Evolutionary conservation across 352 stramenopile species (phyloP), one percentile per base, ranked within the genome.

Genomic region (Pelagophyceae sp.): DNA sequence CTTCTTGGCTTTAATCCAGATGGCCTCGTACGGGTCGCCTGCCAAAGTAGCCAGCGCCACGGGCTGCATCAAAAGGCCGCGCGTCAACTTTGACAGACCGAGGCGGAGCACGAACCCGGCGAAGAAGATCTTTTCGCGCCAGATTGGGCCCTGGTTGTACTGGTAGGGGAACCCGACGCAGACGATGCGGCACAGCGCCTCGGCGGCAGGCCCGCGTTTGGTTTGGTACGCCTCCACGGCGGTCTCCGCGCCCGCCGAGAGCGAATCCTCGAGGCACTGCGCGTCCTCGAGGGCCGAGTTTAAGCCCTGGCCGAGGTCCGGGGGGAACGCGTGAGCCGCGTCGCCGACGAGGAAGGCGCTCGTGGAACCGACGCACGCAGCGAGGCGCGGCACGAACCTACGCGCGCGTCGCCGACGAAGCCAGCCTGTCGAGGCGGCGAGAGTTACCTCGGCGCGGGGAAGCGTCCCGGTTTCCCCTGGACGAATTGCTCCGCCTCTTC

Each of bases 241-340:
- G 35, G 37, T 32, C 11, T 54, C 45, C 11, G 11, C 45, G 45
- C 23, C 45, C 11, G 11, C 45, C 11, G 23, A 54, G 67, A 50
- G 38, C 15, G 2, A 31, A 37, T 51, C 35, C 80, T 85, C 83
- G 17, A 89, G 76, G 51, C 72, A 78, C 2, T 85, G 72, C 25
- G 86, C 84, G 81, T 89, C 85, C 61, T 83, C 79, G 27, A 89
- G 76, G 25, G 82, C 84, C 0, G 83, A 79, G 79, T 89, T 89
- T 38, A 87, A 79, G 69, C 85, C 85, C 79, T 89, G 83, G 20
- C 84, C 85, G 77, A 89, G 85, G 67, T 87, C 84, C 0, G 85
- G 85, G 50, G 82, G 78, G 76, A 88, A 88, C 0, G 85, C 80
- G 76, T 85, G 81, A 29, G 33, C 69, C 0, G 50, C 72, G 82